Conservation (phyloP, 495 filamentous ascomycete genomes). For the Hypoxylon cercidicola region DNA sequence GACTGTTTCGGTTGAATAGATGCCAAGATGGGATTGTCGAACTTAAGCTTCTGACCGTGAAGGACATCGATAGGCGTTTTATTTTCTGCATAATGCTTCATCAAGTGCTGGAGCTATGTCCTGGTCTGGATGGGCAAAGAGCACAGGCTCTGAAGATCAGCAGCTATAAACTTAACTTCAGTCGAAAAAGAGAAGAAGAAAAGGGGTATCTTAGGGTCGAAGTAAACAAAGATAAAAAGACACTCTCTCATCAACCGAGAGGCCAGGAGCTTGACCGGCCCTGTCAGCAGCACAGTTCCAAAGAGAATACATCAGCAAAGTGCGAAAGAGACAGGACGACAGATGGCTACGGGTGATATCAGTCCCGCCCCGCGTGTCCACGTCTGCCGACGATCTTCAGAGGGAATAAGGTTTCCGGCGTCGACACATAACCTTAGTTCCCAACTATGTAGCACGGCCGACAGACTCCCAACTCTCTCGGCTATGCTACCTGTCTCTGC, state of each 20-base stretch:
- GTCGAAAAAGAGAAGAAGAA: constrained; percentile 9
- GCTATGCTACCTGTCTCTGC: constrained; percentile 35
- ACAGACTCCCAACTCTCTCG: too few species aligned
- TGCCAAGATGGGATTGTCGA: not conserved
- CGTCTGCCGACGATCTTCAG: not conserved
- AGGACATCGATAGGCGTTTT: not conserved
- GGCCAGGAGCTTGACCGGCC: not conserved
- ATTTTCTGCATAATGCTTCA: not conserved
- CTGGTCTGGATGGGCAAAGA: not conserved
- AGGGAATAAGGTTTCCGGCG: constrained; percentile 21
- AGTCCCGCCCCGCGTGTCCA: not conserved
- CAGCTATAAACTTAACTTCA: not conserved
- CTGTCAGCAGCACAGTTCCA: not conserved
- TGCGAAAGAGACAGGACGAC: constrained; percentile 14
- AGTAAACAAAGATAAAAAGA: not conserved
- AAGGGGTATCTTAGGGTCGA: constrained; percentile 21
- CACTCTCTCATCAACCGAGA: not conserved
- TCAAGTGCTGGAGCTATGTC: too few species aligned
- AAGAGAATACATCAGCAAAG: constrained; percentile 12
- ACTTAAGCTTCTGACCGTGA: not conserved
- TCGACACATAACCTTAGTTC: constrained; percentile 35
- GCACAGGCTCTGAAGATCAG: too few species aligned
- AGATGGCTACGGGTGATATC: not conserved
- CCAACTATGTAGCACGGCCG: constrained; percentile 1
- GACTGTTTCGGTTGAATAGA: constrained; percentile 1